Base-by-base conservation (phyloP, 2,329 filamentous ascomycete genomes). In the Elsinoe batatas region DNA sequence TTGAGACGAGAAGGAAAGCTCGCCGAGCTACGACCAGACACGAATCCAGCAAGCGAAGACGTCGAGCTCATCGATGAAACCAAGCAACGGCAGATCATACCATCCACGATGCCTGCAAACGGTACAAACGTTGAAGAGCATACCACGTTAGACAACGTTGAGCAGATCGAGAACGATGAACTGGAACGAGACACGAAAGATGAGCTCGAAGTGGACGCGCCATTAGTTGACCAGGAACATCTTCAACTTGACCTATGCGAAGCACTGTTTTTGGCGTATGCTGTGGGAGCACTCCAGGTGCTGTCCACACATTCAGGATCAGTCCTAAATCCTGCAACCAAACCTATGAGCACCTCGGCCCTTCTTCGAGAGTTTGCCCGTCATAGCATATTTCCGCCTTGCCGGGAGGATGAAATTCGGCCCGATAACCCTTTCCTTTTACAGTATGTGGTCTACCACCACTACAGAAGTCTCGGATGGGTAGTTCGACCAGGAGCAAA, bases 401-500 rank as follows among this genome's bases (percentile, higher is more conserved):
- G 63, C 12, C 42, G 64, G 12, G 66, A 64, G 17, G 64, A 67
- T 6, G 66, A 70, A 10, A 75, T 89, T 2, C 75, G 79, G 13
- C 82, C 89, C 0, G 89, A 95, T 67, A 88, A 95, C 64, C 79
- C 82, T 0, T 98, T 98, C 69, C 74, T 97, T 17, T 69, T 95
- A 0, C 84, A 88, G 57, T 98, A 97, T 65, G 83, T 83, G 11
- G 88, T 88, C 15, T 98, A 95, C 68, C 93, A 98, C 67, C 91
- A 98, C 68, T 98, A 95, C 72, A 85, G 93, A 36, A 95, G 90
- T 0, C 77, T 97, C 0, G 93, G 93, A 20, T 98, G 93, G 91
- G 88, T 96, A 1, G 86, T 94, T 0, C 85, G 94, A 12, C 83
- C 87, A 4, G 94, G 93, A 35, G 84, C 95, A 67, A 98, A 98